Base-by-base conservation (phyloP, 179 eudicot species). In the Camellia oleifera region DNA sequence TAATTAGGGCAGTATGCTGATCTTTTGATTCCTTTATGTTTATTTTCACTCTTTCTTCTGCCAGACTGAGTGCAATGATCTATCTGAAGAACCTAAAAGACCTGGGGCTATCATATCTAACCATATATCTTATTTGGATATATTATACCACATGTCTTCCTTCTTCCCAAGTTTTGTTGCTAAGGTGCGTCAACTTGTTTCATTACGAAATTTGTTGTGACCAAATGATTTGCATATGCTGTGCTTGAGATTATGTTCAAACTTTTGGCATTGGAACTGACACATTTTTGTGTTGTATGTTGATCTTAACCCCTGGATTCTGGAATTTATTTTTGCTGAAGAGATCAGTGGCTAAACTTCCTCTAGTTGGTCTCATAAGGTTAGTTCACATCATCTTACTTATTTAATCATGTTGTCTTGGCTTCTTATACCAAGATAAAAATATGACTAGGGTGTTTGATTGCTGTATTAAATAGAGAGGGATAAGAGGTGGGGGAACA, bases 301-400 rank as follows among this genome's bases (percentile, higher is more conserved):
- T 66, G 66, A 13, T 76, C 40, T 3, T 58, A 45, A 65, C 74
- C 52, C 66, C 67, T 73, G 56, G 73, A 54, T 78, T 32, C 40
- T 32, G 40, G 40, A 32, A 32, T 32, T 32, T 32, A 74, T 78
- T 84, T 72, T 83, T 82, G 76, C 71, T 88, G 93, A 89, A 96
- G 99, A 96, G 92, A 88, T 96, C 99, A 86, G 99, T 96, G 87
- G 89, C 91, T 63, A 92, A 92, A 79, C 99, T 94, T 88, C 98
- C 98, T 87, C 87, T 96, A 17, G 87, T 96, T 83, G 99, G 99
- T 85, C 96, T 96, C 78, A 92, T 94, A 87, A 96, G 99, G 99
- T 96, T 85, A 80, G 94, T 84, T 80, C 61, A 5, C 52, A 7
- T 48, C 52, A 48, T 86, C 20, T 54, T 15, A 17, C 54, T 76